A percentile compares a stretch with the other conserved stretches of the same genome.
These are phyloP conservation scores for Chlorella variabilis DNA, from an alignment of 163 green algal genomes.

Conservation along the genomic window DNA sequence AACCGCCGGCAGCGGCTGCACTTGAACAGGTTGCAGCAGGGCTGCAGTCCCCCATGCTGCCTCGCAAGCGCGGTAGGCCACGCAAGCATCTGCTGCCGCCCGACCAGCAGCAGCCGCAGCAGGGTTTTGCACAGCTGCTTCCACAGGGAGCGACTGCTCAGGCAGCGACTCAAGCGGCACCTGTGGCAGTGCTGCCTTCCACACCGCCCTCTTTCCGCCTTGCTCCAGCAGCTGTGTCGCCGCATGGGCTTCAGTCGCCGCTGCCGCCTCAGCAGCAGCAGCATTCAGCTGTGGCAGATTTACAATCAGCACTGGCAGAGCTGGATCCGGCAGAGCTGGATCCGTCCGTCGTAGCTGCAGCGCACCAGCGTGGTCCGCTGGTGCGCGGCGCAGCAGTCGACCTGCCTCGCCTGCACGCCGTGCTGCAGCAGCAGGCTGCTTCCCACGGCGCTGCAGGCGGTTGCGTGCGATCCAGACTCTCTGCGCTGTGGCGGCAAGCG, in stretches of 20 bases:
- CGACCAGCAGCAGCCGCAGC: not conserved
- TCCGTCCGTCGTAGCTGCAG: not conserved
- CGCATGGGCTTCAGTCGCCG: too few relatives aligned
- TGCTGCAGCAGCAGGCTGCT: not conserved
- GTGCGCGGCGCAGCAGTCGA: not conserved
- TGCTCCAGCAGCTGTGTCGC: too few relatives aligned
- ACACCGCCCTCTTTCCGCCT: too few relatives aligned
- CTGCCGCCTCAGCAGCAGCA: too few relatives aligned
- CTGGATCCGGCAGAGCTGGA: not conserved
- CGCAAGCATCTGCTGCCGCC: not conserved
- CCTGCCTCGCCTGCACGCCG: not conserved
- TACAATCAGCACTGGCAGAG: too few relatives aligned
- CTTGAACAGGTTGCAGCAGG: not conserved
- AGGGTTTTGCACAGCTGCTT: not conserved
- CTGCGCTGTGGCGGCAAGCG: slow-evolving; percentile 9
- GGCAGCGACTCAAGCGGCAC: not conserved
- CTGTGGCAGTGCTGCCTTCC: too few relatives aligned
- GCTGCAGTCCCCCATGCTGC: not conserved
- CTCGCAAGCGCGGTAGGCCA: slow-evolving; percentile 1
- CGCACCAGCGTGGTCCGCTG: not conserved
- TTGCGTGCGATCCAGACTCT: not conserved
- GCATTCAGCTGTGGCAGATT: too few relatives aligned
- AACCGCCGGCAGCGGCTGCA: not conserved
- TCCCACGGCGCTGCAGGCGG: not conserved
- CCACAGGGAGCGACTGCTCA: not conserved